These are phyloP conservation scores for Trichophyton equinum DNA, from an alignment of 2,329 filamentous ascomycete genomes.

Conservation along the genomic window DNA sequence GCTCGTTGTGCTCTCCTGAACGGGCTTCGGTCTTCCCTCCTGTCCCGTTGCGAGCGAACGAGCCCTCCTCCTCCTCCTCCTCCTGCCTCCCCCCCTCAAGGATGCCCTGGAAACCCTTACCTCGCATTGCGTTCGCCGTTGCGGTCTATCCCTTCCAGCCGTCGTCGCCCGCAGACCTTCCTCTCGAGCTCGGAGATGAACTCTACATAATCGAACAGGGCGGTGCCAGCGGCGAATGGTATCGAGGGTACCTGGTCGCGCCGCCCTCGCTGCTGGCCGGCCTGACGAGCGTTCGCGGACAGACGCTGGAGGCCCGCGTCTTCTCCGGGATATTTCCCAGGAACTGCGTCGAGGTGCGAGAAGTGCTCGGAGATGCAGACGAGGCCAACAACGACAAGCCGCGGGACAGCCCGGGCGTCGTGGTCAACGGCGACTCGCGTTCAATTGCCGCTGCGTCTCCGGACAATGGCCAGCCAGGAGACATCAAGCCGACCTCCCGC, in stretches of 20 bases:
- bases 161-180: slow-evolving; percentile 75
- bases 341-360: slow-evolving; percentile 87
- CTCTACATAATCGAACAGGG: slow-evolving; percentile 98
- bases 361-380: slow-evolving; percentile 69
- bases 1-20: too few species aligned
- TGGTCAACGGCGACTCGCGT: slow-evolving; percentile 18
- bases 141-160: slow-evolving; percentile 90
- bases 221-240: slow-evolving; percentile 72
- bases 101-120: slow-evolving; percentile 96
- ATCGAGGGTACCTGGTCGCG: slow-evolving; percentile 87
- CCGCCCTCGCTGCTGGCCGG: slow-evolving; percentile 87
- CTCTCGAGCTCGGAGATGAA: slow-evolving; percentile 95
- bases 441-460: background rate
- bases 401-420: slow-evolving; percentile 22
- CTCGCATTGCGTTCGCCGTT: slow-evolving; percentile 94
- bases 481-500: slow-evolving; percentile 4
- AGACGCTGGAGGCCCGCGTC: slow-evolving; percentile 86
- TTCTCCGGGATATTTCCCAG: slow-evolving; percentile 97
- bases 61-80: background rate
- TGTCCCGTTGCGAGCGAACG: background rate
- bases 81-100: slow-evolving; percentile 12
- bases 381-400: slow-evolving; percentile 14
- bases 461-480: slow-evolving; percentile 2
- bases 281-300: slow-evolving; percentile 77
- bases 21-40: background rate